Evolutionary conservation across 2,329 filamentous ascomycete species (phyloP).

Genomic region (Aspergillus sp.): DNA sequence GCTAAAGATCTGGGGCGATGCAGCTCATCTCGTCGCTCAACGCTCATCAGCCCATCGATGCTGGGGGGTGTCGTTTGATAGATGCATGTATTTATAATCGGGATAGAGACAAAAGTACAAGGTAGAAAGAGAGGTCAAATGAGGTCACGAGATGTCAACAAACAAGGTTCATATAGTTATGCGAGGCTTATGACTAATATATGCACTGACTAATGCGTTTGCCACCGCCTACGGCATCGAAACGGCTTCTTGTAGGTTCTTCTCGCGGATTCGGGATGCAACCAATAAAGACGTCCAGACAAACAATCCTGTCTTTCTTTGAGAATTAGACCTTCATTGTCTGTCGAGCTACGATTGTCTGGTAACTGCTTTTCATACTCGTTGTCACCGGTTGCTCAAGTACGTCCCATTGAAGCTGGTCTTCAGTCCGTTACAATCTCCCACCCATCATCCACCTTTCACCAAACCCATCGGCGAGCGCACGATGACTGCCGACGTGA

Average conservation of each 20-base stretch:
- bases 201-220: neutral
- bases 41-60: neutral
- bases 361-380: too few relatives aligned
- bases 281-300: too few relatives aligned
- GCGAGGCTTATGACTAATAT: too few relatives aligned
- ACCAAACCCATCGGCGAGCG: neutral
- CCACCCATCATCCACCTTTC: neutral
- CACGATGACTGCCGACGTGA: constrained; percentile 39
- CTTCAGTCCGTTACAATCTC: neutral
- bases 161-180: neutral
- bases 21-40: neutral
- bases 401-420: neutral
- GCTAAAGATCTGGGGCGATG: neutral
- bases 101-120: neutral
- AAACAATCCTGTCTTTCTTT: too few relatives aligned
- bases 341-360: too few relatives aligned
- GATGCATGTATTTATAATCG: neutral
- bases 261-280: neutral
- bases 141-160: neutral
- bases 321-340: neutral
- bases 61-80: too few relatives aligned
- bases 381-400: neutral
- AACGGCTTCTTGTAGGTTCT: neutral
- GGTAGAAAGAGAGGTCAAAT: too few relatives aligned
- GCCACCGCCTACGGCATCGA: constrained; percentile 1